Percentiles rank a stretch among this genome's conserved stretches.
These are phyloP conservation scores for Botrytis paeoniae DNA, from an alignment of 2,329 filamentous ascomycete species.

Conservation along the genomic window DNA sequence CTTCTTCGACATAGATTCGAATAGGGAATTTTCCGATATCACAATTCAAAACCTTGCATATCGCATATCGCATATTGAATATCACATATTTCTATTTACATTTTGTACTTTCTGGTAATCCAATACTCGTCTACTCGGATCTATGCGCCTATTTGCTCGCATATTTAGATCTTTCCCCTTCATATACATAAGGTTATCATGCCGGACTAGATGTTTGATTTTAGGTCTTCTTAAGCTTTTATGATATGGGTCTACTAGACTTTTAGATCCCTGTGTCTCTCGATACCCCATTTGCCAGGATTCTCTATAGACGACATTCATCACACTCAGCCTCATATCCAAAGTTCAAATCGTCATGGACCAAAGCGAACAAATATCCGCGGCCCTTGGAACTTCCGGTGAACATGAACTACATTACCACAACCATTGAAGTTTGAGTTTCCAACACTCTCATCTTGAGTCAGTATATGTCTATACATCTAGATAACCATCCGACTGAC, in stretches of 20 bases:
- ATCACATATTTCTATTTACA: not conserved
- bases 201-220: not conserved
- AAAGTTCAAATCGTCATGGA: not conserved
- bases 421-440: not conserved
- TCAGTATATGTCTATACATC: not conserved
- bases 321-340: not conserved
- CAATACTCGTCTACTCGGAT: not conserved
- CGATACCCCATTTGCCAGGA: not conserved
- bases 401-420: not conserved
- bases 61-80: not conserved
- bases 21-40: not conserved
- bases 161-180: not conserved
- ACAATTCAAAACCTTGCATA: not conserved
- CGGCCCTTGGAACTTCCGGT: not conserved
- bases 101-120: not conserved
- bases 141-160: not conserved
- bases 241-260: not conserved
- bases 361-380: not conserved
- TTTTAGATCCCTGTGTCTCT: not conserved
- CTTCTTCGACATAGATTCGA: not conserved
- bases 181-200: not conserved
- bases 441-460: not conserved
- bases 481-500: not conserved
- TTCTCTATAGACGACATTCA: not conserved
- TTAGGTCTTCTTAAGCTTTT: not conserved